phyloP scores from a whole-genome alignment of 257 asterid genomes.

The Nicotiana paniculata region DNA sequence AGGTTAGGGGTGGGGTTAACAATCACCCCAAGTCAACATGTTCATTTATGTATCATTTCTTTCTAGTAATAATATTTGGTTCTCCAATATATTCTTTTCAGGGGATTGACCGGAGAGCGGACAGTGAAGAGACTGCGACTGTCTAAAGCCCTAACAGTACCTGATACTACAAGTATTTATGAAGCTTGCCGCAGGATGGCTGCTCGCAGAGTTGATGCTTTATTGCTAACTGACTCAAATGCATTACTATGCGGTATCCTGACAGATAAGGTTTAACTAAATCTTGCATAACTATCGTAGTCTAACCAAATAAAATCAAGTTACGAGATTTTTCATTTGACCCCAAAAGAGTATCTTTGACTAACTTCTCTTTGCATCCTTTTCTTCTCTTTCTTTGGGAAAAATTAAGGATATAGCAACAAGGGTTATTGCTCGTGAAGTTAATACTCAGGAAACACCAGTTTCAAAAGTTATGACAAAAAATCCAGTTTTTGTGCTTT shows the following conservation, averaged over 20 bases:
- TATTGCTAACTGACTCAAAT: slow-evolving; percentile 91
- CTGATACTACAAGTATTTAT: slow-evolving; percentile 67
- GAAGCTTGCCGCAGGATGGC: slow-evolving; percentile 95
- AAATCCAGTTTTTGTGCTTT: slow-evolving; percentile 90
- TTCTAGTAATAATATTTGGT: background rate
- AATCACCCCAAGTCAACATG: background rate
- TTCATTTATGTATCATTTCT: background rate
- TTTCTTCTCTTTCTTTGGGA: background rate
- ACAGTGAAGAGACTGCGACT: slow-evolving; percentile 90
- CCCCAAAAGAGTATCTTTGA: background rate
- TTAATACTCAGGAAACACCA: slow-evolving; percentile 73
- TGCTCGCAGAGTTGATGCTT: slow-evolving; percentile 85
- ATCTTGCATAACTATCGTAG: background rate
- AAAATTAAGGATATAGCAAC: slow-evolving; percentile 68
- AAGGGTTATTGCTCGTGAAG: slow-evolving; percentile 80
- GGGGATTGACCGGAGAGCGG: slow-evolving; percentile 86
- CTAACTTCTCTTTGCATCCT: background rate
- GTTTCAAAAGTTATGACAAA: slow-evolving; percentile 96
- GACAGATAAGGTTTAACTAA: slow-evolving; percentile 69
- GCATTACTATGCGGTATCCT: slow-evolving; percentile 91
- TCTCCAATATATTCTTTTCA: slow-evolving; percentile 27
- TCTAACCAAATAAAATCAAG: background rate
- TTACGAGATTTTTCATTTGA: background rate
- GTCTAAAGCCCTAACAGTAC: slow-evolving; percentile 83
- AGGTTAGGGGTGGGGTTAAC: background rate